These are phyloP conservation scores for Aphanomyces stellatus DNA, from an alignment of 352 stramenopile species.

Conservation along the genomic window DNA sequence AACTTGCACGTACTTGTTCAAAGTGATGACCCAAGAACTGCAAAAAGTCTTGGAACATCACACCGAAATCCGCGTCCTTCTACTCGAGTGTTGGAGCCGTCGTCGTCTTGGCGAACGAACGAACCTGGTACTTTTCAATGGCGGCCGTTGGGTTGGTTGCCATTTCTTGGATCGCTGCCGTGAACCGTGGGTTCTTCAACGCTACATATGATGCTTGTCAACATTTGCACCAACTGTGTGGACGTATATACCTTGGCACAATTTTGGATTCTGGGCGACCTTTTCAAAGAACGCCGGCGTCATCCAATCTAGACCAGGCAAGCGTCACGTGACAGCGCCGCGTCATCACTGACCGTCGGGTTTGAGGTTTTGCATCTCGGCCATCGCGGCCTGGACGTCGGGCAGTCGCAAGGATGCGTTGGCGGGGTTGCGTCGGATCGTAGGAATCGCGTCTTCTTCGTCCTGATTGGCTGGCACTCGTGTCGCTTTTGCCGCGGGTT, in stretches of 20 bases:
- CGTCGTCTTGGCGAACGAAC: background rate
- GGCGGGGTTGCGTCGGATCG: conserved; percentile 11
- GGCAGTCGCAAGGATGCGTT: conserved; percentile 48
- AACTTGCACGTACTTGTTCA: conserved; percentile 41
- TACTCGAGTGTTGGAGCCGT: background rate
- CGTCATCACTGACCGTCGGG: conserved; percentile 34
- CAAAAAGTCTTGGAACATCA: conserved; percentile 64
- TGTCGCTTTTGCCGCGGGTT: conserved; percentile 21
- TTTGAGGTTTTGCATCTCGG: conserved; percentile 48
- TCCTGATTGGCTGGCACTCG: no score
- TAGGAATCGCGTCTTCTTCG: conserved; percentile 20
- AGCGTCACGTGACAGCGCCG: background rate
- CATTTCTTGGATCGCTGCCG: conserved; percentile 55
- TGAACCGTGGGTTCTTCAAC: conserved; percentile 59
- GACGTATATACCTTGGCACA: conserved; percentile 34
- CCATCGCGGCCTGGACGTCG: conserved; percentile 61
- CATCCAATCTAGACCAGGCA: conserved; percentile 53
- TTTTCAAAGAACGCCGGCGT: conserved; percentile 62
- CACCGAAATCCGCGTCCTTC: conserved; percentile 44
- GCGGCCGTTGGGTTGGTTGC: conserved; percentile 48
- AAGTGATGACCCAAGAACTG: conserved; percentile 64
- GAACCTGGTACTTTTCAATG: conserved; percentile 46
- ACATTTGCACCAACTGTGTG: no score
- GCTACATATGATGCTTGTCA: conserved; percentile 25
- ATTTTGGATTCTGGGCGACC: conserved; percentile 42